Conservation (phyloP, 768 basidiomycete genomes). For the Kwoniella shandongensis region DNA sequence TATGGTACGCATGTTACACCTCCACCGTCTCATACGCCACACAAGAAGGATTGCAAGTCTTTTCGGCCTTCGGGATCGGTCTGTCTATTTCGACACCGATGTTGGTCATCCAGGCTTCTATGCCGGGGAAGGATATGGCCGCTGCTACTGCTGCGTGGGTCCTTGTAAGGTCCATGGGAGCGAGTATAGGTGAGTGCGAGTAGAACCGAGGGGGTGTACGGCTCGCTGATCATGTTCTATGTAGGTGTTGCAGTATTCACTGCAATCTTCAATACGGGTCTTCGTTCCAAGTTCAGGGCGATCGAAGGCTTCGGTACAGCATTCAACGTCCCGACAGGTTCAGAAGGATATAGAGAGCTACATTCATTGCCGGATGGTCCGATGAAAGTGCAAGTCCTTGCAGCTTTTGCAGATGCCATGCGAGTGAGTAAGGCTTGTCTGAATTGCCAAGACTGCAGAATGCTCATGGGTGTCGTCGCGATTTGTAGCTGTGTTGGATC, state of each 20-base stretch:
- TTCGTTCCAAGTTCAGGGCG: slow-evolving; percentile 32
- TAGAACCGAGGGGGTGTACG: too few relatives aligned
- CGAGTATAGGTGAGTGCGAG: slow-evolving; percentile 41
- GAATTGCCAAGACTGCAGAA: too few relatives aligned
- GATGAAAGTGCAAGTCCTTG: slow-evolving; percentile 37
- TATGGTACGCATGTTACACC: slow-evolving; percentile 28
- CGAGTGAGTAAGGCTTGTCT: slow-evolving; percentile 29
- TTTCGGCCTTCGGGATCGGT: slow-evolving; percentile 40
- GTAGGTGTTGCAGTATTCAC: slow-evolving; percentile 37
- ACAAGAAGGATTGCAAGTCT: slow-evolving; percentile 34
- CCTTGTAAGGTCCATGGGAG: slow-evolving; percentile 38
- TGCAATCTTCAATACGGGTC: slow-evolving; percentile 36
- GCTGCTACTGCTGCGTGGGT: slow-evolving; percentile 46
- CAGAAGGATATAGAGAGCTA: slow-evolving; percentile 35
- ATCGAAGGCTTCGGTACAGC: slow-evolving; percentile 41
- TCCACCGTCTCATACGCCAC: slow-evolving; percentile 22
- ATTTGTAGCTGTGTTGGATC: slow-evolving; percentile 40
- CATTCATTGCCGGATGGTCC: slow-evolving; percentile 45
- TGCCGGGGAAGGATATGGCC: slow-evolving; percentile 52
- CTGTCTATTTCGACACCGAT: slow-evolving; percentile 44
- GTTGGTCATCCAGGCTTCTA: slow-evolving; percentile 46
- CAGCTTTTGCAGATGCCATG: slow-evolving; percentile 46
- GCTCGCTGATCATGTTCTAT: too few relatives aligned
- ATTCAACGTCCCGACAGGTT: slow-evolving; percentile 28
- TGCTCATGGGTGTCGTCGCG: neutral